These are phyloP conservation scores for Cladorrhinum sp. DNA, from an alignment of 2,329 filamentous ascomycete species.

Conservation along the genomic window DNA sequence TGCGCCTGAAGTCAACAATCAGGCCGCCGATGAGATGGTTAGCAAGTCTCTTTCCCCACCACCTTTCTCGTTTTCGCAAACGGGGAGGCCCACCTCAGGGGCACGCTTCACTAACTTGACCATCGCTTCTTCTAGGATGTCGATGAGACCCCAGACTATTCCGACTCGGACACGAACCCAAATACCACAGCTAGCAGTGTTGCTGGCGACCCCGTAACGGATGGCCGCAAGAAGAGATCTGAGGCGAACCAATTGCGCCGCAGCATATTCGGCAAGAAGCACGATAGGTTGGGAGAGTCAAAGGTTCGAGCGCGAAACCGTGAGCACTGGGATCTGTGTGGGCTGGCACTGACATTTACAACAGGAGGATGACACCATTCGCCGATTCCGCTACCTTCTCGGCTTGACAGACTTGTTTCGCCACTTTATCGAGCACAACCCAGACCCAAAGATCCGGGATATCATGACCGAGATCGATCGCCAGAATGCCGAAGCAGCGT, in stretches of 20 bases:
- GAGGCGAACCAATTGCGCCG: slow-evolving; percentile 88
- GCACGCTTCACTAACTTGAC: slow-evolving; percentile 15
- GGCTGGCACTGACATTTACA: slow-evolving; percentile 5
- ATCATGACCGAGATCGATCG: slow-evolving; percentile 94
- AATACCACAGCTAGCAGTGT: slow-evolving; percentile 80
- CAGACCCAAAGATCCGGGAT: slow-evolving; percentile 89
- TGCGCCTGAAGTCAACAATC: slow-evolving; percentile 46
- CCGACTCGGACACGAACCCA: slow-evolving; percentile 64
- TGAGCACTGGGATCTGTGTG: neutral
- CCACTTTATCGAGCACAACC: slow-evolving; percentile 97
- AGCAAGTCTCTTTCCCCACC: slow-evolving; percentile 6
- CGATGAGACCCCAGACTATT: slow-evolving; percentile 64
- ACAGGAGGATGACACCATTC: slow-evolving; percentile 90
- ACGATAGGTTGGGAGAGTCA: slow-evolving; percentile 84
- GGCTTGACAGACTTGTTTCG: slow-evolving; percentile 96
- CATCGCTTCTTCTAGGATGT: slow-evolving; percentile 47
- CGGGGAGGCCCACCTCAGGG: neutral
- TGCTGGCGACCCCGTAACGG: slow-evolving; percentile 66
- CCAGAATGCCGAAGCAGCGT: slow-evolving; percentile 74
- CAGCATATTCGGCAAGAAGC: slow-evolving; percentile 92
- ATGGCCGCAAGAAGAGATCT: slow-evolving; percentile 81
- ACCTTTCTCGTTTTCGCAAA: neutral
- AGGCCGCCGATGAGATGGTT: slow-evolving; percentile 49
- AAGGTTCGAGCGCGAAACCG: slow-evolving; percentile 59
- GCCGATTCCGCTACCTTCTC: slow-evolving; percentile 89